Conservation (phyloP, 345 rosid species). For the Litchi chinensis region DNA sequence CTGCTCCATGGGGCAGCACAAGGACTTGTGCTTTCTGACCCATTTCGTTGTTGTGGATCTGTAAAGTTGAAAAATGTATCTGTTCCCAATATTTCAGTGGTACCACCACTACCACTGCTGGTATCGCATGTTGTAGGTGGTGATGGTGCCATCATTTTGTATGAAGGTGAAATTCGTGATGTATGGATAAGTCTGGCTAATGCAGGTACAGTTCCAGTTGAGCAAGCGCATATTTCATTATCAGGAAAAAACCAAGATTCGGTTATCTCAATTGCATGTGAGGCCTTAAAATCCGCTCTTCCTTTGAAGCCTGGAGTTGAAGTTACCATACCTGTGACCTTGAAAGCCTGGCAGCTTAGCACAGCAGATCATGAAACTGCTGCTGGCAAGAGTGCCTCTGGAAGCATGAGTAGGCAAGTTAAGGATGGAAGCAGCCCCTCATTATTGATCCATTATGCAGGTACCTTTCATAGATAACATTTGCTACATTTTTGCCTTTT, state of each 20-base stretch:
- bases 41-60: constrained; percentile 95
- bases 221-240: constrained; percentile 86
- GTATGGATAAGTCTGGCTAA: constrained; percentile 84
- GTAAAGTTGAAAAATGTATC: constrained; percentile 70
- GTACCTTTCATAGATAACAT: constrained; percentile 32
- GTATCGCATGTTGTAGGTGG: constrained; percentile 88
- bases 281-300: constrained; percentile 71
- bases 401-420: constrained; percentile 63
- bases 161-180: constrained; percentile 95
- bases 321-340: constrained; percentile 75
- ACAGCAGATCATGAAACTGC: constrained; percentile 60
- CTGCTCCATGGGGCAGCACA: constrained; percentile 97
- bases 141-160: constrained; percentile 84
- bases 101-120: constrained; percentile 76
- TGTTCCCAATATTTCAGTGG: constrained; percentile 84
- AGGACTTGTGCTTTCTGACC: constrained; percentile 99
- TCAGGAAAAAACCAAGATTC: constrained; percentile 98
- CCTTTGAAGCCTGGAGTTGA: constrained; percentile 97
- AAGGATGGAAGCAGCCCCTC: constrained; percentile 83
- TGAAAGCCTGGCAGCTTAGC: constrained; percentile 94
- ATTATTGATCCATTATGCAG: constrained; percentile 89
- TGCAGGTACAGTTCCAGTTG: constrained; percentile 94
- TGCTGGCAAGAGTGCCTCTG: constrained; percentile 51
- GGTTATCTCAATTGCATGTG: constrained; percentile 71
- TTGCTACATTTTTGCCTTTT: neutral